Conservation (phyloP, 1,284 basidiomycete genomes). For the Thelephora terrestris region DNA sequence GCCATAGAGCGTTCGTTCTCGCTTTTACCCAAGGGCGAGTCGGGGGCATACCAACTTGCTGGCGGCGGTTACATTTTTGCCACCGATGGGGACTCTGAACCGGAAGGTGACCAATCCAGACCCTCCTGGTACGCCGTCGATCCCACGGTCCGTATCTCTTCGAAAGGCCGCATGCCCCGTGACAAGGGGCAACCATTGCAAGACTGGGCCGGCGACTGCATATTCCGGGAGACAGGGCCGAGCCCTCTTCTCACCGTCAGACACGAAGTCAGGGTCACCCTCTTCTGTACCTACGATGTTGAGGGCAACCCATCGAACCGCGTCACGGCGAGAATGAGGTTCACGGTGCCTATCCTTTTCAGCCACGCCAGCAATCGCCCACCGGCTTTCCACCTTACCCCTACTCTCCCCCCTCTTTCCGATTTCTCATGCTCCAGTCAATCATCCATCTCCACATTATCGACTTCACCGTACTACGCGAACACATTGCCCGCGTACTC, state of each 20-base stretch:
- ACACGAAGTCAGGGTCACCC: slow-evolving; percentile 42
- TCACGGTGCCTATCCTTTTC: slow-evolving; percentile 47
- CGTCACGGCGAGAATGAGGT: slow-evolving; percentile 26
- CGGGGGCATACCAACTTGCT: slow-evolving; percentile 35
- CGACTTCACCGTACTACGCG: slow-evolving; percentile 15
- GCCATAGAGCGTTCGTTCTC: slow-evolving; percentile 37
- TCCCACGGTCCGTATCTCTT: slow-evolving; percentile 31
- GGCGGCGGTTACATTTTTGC: slow-evolving; percentile 36
- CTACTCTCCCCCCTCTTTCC: slow-evolving; percentile 5
- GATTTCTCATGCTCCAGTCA: slow-evolving; percentile 5
- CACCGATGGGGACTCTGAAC: slow-evolving; percentile 21
- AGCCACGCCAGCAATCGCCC: slow-evolving; percentile 20
- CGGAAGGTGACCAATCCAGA: background rate
- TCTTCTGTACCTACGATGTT: slow-evolving; percentile 46
- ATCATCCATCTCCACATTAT: background rate
- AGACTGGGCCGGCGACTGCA: slow-evolving; percentile 35
- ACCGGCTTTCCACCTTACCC: slow-evolving; percentile 1
- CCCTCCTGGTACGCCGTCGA: slow-evolving; percentile 57
- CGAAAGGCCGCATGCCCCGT: too few species aligned
- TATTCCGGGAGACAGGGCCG: slow-evolving; percentile 33
- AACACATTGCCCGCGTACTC: slow-evolving; percentile 60
- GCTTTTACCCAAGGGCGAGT: slow-evolving; percentile 35
- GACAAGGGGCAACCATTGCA: slow-evolving; percentile 12
- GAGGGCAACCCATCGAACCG: slow-evolving; percentile 22
- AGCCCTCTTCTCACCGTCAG: slow-evolving; percentile 49